These are phyloP conservation scores for Scedosporium dehoogii DNA, from an alignment of 2,329 filamentous ascomycete genomes.

Conservation along the genomic window DNA sequence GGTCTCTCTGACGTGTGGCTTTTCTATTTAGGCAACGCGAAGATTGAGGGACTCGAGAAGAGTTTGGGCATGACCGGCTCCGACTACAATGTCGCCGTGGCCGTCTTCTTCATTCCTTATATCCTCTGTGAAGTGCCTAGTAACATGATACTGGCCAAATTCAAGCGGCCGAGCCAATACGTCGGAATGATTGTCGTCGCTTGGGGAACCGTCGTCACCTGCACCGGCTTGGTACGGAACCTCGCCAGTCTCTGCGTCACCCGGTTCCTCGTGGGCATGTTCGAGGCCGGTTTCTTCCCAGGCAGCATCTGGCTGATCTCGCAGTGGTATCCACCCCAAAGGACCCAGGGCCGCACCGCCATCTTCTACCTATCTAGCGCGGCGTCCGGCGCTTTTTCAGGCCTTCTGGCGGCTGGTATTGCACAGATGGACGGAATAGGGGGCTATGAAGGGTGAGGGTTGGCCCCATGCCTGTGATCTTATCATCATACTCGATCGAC, in stretches of 20 bases:
- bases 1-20: neutral
- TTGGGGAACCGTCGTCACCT: constrained; percentile 15
- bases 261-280: constrained; percentile 14
- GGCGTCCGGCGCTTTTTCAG: constrained; percentile 31
- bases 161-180: constrained; percentile 9
- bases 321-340: constrained; percentile 20
- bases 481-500: too few relatives aligned
- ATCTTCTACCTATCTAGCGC: constrained; percentile 26
- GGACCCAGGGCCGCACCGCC: constrained; percentile 18
- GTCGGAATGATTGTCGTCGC: constrained; percentile 12
- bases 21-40: constrained; percentile 15
- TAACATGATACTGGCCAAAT: constrained; percentile 19
- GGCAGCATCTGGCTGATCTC: constrained; percentile 20
- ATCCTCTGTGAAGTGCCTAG: constrained; percentile 15
- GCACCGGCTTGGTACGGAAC: constrained; percentile 13
- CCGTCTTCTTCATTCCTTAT: constrained; percentile 46
- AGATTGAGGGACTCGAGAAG: constrained; percentile 29
- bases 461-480: too few relatives aligned
- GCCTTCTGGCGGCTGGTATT: constrained; percentile 33
- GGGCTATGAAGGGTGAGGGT: constrained; percentile 16
- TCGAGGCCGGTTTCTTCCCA: constrained; percentile 18
- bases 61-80: constrained; percentile 39
- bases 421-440: constrained; percentile 21
- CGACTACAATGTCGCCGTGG: constrained; percentile 38
- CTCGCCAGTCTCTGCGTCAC: constrained; percentile 13